Evolutionary conservation across 1,139 yeast species (phyloP).

Genomic region (Candida tropicalis): DNA sequence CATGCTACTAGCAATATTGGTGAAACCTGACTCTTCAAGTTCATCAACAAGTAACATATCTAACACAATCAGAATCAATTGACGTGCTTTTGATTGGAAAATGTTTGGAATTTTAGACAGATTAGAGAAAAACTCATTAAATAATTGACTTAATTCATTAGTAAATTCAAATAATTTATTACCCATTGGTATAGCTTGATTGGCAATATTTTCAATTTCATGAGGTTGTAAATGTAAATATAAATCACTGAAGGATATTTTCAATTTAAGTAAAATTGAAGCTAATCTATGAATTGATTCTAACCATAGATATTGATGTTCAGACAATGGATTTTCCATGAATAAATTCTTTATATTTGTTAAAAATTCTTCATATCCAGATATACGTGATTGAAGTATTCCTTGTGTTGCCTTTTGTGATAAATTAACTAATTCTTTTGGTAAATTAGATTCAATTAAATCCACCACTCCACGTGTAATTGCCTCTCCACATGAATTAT

Average conservation of each 20-base stretch:
- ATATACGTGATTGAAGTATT: conserved; percentile 3
- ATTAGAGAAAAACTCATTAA: conserved; percentile 4
- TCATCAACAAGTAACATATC: conserved; percentile 22
- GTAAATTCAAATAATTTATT: conserved; percentile 5
- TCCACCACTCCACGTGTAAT: conserved; percentile 8
- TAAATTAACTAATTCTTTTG: not conserved
- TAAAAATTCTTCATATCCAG: conserved; percentile 10
- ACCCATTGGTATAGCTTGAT: conserved; percentile 1
- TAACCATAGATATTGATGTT: conserved; percentile 15
- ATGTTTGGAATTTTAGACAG: not conserved
- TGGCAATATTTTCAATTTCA: conserved; percentile 11
- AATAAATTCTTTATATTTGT: conserved; percentile 6
- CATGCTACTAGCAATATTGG: conserved; percentile 9
- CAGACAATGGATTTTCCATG: conserved; percentile 3
- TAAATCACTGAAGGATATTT: conserved; percentile 6
- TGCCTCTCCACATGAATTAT: conserved; percentile 1
- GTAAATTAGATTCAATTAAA: conserved; percentile 9
- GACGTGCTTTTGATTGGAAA: conserved; percentile 5
- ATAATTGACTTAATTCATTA: conserved; percentile 2
- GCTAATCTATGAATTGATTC: conserved; percentile 9
- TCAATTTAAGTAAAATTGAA: conserved; percentile 6
- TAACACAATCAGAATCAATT: conserved; percentile 13
- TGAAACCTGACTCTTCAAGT: conserved; percentile 14
- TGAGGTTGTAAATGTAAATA: conserved; percentile 9
- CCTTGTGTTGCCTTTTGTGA: conserved; percentile 4